These are phyloP conservation scores for Boletus reticuloceps DNA, from an alignment of 768 basidiomycete species.

Conservation along the genomic window DNA sequence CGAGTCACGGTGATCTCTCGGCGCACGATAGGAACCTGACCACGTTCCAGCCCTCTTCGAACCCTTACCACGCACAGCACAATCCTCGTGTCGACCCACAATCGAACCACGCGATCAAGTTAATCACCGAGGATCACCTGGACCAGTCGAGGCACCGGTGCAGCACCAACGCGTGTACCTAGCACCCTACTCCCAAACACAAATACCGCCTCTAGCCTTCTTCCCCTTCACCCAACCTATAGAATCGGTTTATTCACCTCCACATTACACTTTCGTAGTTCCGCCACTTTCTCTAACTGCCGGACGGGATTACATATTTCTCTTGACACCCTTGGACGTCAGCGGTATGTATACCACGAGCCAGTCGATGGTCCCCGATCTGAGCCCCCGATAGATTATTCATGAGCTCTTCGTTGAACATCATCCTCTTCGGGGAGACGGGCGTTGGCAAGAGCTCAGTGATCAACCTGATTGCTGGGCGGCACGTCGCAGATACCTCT, in stretches of 20 bases:
- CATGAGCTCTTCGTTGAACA: constrained; percentile 31
- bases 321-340: background rate
- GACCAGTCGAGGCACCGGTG: constrained; percentile 9
- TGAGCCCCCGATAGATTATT: constrained; percentile 11
- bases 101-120: constrained; percentile 5
- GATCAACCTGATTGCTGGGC: constrained; percentile 33
- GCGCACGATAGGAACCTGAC: constrained; percentile 4
- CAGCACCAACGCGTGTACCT: background rate
- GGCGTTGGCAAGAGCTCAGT: constrained; percentile 37
- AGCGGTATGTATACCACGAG: constrained; percentile 7
- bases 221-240: background rate
- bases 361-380: constrained; percentile 13
- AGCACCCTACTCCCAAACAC: constrained; percentile 7
- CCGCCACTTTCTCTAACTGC: background rate
- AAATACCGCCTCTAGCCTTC: constrained; percentile 10
- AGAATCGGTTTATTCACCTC: background rate
- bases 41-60: constrained; percentile 13
- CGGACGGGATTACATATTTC: background rate
- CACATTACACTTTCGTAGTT: background rate
- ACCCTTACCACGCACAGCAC: constrained; percentile 2
- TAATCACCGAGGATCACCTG: constrained; percentile 23
- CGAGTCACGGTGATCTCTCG: too few species aligned
- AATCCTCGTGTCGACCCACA: constrained; percentile 15
- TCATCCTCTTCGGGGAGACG: constrained; percentile 45
- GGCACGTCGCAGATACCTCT: constrained; percentile 21